These are phyloP conservation scores for Collybia nuda DNA, from an alignment of 768 basidiomycete species.

Conservation along the genomic window DNA sequence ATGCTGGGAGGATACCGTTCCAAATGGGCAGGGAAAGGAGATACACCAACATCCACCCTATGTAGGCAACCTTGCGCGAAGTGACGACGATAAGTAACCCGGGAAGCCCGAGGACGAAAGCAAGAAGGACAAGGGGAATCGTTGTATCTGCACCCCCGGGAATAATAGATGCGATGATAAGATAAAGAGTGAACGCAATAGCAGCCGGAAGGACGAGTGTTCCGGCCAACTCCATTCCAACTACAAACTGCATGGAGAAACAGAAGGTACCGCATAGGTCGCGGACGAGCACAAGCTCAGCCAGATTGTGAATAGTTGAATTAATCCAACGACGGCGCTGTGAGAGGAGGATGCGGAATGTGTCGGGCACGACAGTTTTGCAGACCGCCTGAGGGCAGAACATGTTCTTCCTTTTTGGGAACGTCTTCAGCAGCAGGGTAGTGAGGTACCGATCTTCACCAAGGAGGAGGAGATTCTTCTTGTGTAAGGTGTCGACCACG, in stretches of 20 bases:
- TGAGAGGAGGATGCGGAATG: constrained; percentile 89
- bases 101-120: constrained; percentile 93
- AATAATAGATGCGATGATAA: constrained; percentile 86
- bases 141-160: constrained; percentile 76
- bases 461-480: constrained; percentile 95
- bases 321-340: constrained; percentile 99
- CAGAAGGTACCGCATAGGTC: constrained; percentile 99
- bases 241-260: constrained; percentile 99
- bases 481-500: constrained; percentile 98
- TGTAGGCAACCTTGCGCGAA: constrained; percentile 87
- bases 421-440: constrained; percentile 96
- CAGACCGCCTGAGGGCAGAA: constrained; percentile 99
- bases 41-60: constrained; percentile 98
- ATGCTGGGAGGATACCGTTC: constrained; percentile 95
- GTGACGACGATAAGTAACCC: constrained; percentile 96
- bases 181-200: constrained; percentile 94
- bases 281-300: constrained; percentile 91
- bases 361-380: constrained; percentile 98
- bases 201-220: constrained; percentile 96
- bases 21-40: constrained; percentile 91
- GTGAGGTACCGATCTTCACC: constrained; percentile 99
- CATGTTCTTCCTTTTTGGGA: constrained; percentile 99
- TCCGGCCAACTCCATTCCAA: constrained; percentile 96
- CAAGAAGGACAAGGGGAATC: constrained; percentile 90
- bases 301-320: constrained; percentile 96